Evolutionary conservation across 768 basidiomycete species (phyloP).

Genomic region (Suillus cothurnatus): DNA sequence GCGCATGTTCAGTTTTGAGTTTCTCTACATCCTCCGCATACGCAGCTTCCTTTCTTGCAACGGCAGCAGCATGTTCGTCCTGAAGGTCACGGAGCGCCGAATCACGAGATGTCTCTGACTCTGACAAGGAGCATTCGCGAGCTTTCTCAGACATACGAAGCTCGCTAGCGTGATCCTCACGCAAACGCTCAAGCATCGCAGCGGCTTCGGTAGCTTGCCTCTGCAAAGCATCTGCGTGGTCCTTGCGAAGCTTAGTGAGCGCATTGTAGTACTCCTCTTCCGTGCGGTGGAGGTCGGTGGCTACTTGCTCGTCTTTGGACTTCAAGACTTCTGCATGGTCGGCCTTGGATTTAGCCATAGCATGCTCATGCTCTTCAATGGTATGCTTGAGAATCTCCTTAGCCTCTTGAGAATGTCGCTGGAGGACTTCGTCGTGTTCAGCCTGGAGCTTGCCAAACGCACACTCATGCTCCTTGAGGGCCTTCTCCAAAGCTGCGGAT

Average conservation of each 20-base stretch:
- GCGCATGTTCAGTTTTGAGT: conserved; percentile 63
- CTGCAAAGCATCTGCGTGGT: conserved; percentile 68
- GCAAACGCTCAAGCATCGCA: conserved; percentile 66
- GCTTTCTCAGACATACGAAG: conserved; percentile 76
- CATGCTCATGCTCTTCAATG: conserved; percentile 55
- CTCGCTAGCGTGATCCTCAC: conserved; percentile 75
- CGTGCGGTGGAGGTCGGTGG: conserved; percentile 60
- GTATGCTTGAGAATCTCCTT: conserved; percentile 49
- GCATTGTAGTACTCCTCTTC: conserved; percentile 85
- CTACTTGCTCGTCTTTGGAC: conserved; percentile 61
- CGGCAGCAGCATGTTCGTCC: conserved; percentile 69
- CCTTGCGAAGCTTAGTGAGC: conserved; percentile 71
- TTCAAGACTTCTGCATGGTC: conserved; percentile 61
- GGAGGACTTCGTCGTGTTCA: conserved; percentile 57
- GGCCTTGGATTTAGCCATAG: conserved; percentile 45
- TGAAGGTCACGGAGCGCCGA: conserved; percentile 65
- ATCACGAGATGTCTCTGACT: conserved; percentile 70
- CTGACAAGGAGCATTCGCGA: conserved; percentile 71
- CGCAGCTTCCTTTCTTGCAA: conserved; percentile 65
- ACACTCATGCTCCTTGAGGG: conserved; percentile 59
- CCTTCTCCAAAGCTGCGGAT: conserved; percentile 44
- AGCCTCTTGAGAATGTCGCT: conserved; percentile 56
- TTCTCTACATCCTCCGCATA: conserved; percentile 67
- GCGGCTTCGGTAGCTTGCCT: conserved; percentile 61
- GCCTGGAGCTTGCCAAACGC: conserved; percentile 57